Conservation (phyloP, 2,329 filamentous ascomycete genomes). For the Neonectria faginata region DNA sequence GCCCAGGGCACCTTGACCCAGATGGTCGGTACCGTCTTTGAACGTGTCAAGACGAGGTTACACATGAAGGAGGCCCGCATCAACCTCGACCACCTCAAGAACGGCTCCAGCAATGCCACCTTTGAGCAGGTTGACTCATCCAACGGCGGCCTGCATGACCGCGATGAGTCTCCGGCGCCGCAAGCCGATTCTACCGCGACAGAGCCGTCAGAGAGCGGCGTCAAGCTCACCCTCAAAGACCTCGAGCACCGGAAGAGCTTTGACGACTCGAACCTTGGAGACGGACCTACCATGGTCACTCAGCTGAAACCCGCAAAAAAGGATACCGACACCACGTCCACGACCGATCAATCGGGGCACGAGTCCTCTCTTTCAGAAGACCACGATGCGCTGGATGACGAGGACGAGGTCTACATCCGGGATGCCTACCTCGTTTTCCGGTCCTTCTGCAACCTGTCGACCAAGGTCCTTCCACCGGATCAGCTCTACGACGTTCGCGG, state of each 20-base stretch:
- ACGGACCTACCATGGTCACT: constrained; percentile 75
- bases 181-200: constrained; percentile 44
- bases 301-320: constrained; percentile 64
- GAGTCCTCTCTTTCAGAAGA: constrained; percentile 68
- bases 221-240: constrained; percentile 74
- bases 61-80: constrained; percentile 86
- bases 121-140: constrained; percentile 60
- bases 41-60: constrained; percentile 87
- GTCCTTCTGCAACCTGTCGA: constrained; percentile 97
- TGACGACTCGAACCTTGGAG: constrained; percentile 74
- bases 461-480: constrained; percentile 88
- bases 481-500: constrained; percentile 93
- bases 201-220: constrained; percentile 52
- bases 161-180: constrained; percentile 51
- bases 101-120: constrained; percentile 64
- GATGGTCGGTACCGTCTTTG: constrained; percentile 98
- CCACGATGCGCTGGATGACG: constrained; percentile 71
- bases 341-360: constrained; percentile 65
- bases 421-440: constrained; percentile 98
- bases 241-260: constrained; percentile 76
- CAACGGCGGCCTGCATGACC: constrained; percentile 52
- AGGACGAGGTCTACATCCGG: constrained; percentile 96
- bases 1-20: constrained; percentile 97
- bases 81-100: constrained; percentile 64
- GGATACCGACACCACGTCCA: constrained; percentile 55